Base-by-base conservation (phyloP, 106 monocot genomes). In the Chionographis japonica region DNA sequence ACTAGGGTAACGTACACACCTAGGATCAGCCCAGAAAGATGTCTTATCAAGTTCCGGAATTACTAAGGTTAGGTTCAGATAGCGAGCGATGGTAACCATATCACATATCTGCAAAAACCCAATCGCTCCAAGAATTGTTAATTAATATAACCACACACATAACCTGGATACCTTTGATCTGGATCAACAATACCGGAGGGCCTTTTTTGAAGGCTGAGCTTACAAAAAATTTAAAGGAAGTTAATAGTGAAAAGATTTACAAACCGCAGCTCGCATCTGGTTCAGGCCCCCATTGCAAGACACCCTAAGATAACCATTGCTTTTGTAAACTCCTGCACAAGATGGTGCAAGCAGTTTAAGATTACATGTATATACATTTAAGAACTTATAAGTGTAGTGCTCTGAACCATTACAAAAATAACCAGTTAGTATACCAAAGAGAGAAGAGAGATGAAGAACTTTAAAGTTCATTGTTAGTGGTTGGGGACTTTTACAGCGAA, bases 11-110 rank as follows among this genome's bases (percentile, higher is more conserved):
- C 15, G 3, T 70, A 2, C 63, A 71, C 78, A 94, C 90, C 94
- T 94, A 40, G 88, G 73, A 75, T 95, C 95, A 72, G 91, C 95
- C 95, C 95, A 95, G 74, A 95, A 95, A 37, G 95, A 91, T 68
- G 68, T 85, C 79, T 94, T 94, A 69, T 94, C 94, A 60, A 94
- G 88, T 74, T 91, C 88, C 4, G 94, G 94, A 79, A 94, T 40
- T 19, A 94, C 67, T 36, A 94, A 63, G 12, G 94, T 94, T 46
- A 94, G 65, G 73, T 94, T 94, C 49, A 94, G 60, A 73, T 85
- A 81, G 43, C 90, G 78, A 5, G 94, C 83, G 61, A 95, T 77
- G 4, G 95, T 74, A 35, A 95, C 91, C 91, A 95, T 91, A 62
- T 95, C 95, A 63, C 95, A 91, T 11, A 95, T 88, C 95, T 95